Percentiles rank a stretch among this genome's conserved stretches.
phyloP scores from a whole-genome alignment of 768 basidiomycete species.

The Psilocybe tampanensis region DNA sequence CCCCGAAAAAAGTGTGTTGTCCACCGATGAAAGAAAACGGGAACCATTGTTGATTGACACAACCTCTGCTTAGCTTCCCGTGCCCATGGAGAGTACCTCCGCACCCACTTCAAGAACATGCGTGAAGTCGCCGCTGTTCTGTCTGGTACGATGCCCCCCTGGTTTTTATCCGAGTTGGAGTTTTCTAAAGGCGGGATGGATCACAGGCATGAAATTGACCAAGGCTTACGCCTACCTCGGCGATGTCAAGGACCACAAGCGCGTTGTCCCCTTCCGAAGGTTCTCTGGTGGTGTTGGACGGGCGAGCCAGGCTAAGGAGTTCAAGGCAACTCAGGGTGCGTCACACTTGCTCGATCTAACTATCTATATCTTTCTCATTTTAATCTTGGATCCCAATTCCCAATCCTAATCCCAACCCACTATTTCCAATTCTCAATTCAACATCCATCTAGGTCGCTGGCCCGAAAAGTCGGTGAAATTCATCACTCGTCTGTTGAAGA shows the following conservation, averaged over 20 bases:
- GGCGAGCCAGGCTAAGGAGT: slow-evolving; percentile 93
- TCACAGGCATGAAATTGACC: slow-evolving; percentile 82
- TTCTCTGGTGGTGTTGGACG: slow-evolving; percentile 96
- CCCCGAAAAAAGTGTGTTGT: slow-evolving; percentile 88
- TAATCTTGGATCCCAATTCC: slow-evolving; percentile 3
- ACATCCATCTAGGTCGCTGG: slow-evolving; percentile 86
- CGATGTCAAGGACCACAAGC: slow-evolving; percentile 96
- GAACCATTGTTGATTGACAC: no score
- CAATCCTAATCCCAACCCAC: no score
- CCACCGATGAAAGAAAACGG: background rate
- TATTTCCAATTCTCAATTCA: no score
- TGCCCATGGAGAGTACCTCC: slow-evolving; percentile 95
- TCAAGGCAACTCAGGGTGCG: slow-evolving; percentile 94
- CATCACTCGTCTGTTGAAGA: slow-evolving; percentile 93
- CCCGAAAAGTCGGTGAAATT: slow-evolving; percentile 98
- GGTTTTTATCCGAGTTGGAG: background rate
- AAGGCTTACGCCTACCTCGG: slow-evolving; percentile 95
- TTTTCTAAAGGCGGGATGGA: background rate
- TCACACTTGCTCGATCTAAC: slow-evolving; percentile 19
- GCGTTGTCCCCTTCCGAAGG: slow-evolving; percentile 94
- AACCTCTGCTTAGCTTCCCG: slow-evolving; percentile 76
- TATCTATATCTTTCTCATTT: background rate
- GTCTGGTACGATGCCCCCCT: slow-evolving; percentile 60
- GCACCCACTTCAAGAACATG: slow-evolving; percentile 99
- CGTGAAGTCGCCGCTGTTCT: slow-evolving; percentile 96